Base-by-base conservation (phyloP, 2,329 filamentous ascomycete genomes). In the Ampelomyces quisqualis region DNA sequence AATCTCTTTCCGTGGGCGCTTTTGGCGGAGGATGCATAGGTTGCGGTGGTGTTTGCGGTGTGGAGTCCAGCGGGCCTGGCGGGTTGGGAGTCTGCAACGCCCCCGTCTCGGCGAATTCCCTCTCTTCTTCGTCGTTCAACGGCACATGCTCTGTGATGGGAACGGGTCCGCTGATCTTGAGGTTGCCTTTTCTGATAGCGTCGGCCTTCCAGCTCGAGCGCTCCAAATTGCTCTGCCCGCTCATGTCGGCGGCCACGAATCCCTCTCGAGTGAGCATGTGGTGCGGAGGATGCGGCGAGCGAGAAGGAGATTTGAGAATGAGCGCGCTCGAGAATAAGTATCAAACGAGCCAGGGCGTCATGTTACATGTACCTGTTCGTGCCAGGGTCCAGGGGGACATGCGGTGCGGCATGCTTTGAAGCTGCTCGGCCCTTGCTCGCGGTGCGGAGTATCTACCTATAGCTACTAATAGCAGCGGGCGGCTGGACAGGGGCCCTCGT, bases 201-300 rank as follows among this genome's bases (percentile, higher is more conserved):
- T 68, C 67, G 1, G 63, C 63, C 51, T 69, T 70, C 65, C 64
- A 69, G 49, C 61, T 67, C 6, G 65, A 63, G 17, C 65, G 61
- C 40, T 62, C 58, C 43, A 66, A 38, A 27, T 36, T 44, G 17
- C 37, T 51, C 35, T 58, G 53, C 41, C 52, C 55, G 45, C 53
- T 63, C 62, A 65, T 65, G 32, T 58, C 57, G 39, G 57, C 51
- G 40, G 50, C 52, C 39, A 62, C 49, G 30, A 60, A 58, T 23
- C 59, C 55, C 41, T 65, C 61, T 41, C 58, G 52, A 21, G 54
- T 57, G 40, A 64, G 56, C 66, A 69, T 69, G 53, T 50, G 54
- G 49, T 41, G 50, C 44, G 38, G 43, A 36, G 17, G 35, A 35
- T 41, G 34, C 41, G 30, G 5, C 21, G 34, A 34, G 31, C 38